Percentiles rank a stretch among this genome's conserved stretches.
These are phyloP conservation scores for Candida glucosophila DNA, from an alignment of 1,139 yeast genomes.

Conservation along the genomic window DNA sequence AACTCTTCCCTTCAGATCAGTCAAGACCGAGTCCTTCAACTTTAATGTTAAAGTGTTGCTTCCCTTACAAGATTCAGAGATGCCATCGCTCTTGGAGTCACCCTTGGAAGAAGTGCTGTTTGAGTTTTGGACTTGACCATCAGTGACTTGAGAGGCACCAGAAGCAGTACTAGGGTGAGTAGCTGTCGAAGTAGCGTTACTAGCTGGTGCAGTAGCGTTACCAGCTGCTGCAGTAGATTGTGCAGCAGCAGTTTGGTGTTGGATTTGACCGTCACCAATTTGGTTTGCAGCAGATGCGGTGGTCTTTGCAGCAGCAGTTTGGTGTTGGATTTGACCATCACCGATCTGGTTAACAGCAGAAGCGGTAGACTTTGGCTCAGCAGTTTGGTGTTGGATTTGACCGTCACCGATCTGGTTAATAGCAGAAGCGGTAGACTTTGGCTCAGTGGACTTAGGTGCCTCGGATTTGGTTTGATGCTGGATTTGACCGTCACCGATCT, in stretches of 20 bases:
- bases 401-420: constrained; percentile 35
- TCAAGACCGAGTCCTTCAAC: constrained; percentile 44
- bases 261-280: constrained; percentile 40
- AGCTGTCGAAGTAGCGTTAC: too few species aligned
- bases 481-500: constrained; percentile 18
- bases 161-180: constrained; percentile 17
- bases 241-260: constrained; percentile 20
- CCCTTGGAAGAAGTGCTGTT: constrained; percentile 9
- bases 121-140: constrained; percentile 27
- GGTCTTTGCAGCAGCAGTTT: constrained; percentile 12
- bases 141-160: constrained; percentile 23
- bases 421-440: constrained; percentile 13
- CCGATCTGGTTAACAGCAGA: constrained; percentile 23
- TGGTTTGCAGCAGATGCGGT: constrained; percentile 25
- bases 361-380: constrained; percentile 15
- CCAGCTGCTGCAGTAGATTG: constrained; percentile 12
- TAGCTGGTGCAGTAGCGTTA: too few species aligned
- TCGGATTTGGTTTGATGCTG: constrained; percentile 21
- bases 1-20: constrained; percentile 59
- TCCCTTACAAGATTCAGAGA: constrained; percentile 38
- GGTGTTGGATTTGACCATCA: constrained; percentile 31
- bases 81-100: constrained; percentile 4
- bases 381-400: constrained; percentile 27
- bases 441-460: constrained; percentile 15
- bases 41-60: constrained; percentile 47